A percentile compares a stretch with the other conserved stretches of the same genome.
Conservation (phyloP, 192 early-diverging fungal genomes). For the Cladochytrium replicatum region DNA sequence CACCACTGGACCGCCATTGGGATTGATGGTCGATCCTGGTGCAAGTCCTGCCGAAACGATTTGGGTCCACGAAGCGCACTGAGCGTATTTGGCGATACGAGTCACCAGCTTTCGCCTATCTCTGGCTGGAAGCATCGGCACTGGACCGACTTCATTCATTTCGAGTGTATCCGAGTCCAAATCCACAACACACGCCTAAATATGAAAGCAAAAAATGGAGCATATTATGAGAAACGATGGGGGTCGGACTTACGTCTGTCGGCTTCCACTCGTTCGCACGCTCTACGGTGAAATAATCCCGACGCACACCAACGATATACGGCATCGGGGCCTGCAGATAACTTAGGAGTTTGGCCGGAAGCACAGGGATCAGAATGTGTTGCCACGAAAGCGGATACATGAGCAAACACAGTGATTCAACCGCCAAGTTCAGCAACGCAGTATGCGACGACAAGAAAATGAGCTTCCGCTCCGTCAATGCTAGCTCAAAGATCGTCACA, state of each 20-base stretch:
- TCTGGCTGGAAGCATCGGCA: too few species aligned
- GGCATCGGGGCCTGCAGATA: conserved; percentile 67
- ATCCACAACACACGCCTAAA: too few species aligned
- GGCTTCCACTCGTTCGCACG: conserved; percentile 46
- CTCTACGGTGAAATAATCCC: conserved; percentile 32
- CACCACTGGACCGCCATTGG: too few species aligned
- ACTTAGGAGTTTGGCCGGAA: conserved; percentile 53
- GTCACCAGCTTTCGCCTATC: too few species aligned
- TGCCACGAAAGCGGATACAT: conserved; percentile 71
- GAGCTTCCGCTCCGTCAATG: conserved; percentile 58
- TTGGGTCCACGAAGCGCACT: too few species aligned
- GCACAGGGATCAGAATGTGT: conserved; percentile 64
- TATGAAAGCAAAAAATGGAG: too few species aligned
- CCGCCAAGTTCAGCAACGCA: conserved; percentile 59
- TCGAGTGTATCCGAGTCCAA: too few species aligned
- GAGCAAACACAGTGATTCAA: conserved; percentile 51
- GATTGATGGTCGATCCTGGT: too few species aligned
- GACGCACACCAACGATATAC: conserved; percentile 63
- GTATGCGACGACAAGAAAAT: conserved; percentile 57
- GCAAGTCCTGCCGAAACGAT: too few species aligned
- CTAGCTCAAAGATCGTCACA: conserved; percentile 61
- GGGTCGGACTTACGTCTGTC: conserved; percentile 53
- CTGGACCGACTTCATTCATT: too few species aligned
- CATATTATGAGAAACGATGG: too few species aligned
- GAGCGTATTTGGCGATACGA: too few species aligned